Conservation (phyloP, 2,329 filamentous ascomycete genomes). For the Cladophialophora carrionii region DNA sequence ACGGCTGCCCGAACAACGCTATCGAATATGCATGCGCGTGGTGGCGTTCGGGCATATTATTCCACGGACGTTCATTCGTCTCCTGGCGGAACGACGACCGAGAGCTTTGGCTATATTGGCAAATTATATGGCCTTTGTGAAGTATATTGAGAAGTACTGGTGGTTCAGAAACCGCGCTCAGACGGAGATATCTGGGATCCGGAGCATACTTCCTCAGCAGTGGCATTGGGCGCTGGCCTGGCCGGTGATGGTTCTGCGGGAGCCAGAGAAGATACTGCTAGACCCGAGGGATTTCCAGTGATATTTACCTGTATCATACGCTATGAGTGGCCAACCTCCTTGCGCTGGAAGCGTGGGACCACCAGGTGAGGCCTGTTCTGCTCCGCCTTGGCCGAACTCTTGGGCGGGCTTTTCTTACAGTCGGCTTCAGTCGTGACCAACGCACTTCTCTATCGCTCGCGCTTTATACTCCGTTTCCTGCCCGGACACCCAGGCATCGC, state of each 20-base stretch:
- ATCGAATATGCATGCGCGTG: constrained; percentile 40
- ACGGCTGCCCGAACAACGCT: constrained; percentile 35
- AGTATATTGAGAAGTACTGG: constrained; percentile 39
- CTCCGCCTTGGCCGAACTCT: too few species aligned
- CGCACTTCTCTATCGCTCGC: too few species aligned
- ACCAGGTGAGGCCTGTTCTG: too few species aligned
- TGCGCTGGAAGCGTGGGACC: neutral
- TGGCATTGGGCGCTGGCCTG: constrained; percentile 43
- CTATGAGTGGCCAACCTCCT: neutral
- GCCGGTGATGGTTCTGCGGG: constrained; percentile 36
- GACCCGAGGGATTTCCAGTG: neutral
- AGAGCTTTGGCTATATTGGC: constrained; percentile 42
- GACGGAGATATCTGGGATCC: constrained; percentile 40
- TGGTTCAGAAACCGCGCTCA: constrained; percentile 39
- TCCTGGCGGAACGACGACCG: constrained; percentile 40
- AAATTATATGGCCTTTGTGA: constrained; percentile 42
- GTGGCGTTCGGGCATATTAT: constrained; percentile 42
- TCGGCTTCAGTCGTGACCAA: too few species aligned
- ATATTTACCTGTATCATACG: neutral
- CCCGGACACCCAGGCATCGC: too few species aligned
- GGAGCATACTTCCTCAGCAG: constrained; percentile 38
- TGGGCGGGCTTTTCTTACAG: too few species aligned
- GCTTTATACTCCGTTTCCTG: too few species aligned
- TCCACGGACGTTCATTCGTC: constrained; percentile 40
- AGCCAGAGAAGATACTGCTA: neutral